Base-by-base conservation (phyloP, 106 monocot genomes). In the Triglochin maritima region DNA sequence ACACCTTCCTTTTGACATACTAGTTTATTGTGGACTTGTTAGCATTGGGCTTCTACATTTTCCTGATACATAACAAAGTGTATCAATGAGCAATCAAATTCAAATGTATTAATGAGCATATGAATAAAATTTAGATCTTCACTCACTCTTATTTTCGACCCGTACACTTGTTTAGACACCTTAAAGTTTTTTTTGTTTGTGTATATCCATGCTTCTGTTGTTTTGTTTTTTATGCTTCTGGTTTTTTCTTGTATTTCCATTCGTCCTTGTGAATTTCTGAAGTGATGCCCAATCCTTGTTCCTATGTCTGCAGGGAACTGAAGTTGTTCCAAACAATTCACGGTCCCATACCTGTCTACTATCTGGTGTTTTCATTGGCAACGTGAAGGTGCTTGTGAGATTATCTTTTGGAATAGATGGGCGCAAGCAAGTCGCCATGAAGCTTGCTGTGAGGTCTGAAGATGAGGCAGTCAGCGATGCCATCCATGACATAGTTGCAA, bases 401-500 rank as follows among this genome's bases (percentile, higher is more conserved):
- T n/a, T 93, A 13, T 81, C 85, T 56, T 88, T 93, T 43, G 93
- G 93, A 16, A 77, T 93, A 8, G 88, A 88, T 51, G 88, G 83
- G 58, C 78, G 76, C 17, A 93, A 83, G 67, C 86, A 93, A 70
- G 85, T 93, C 42, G 93, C 88, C 3, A 93, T 93, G 93, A 93
- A 93, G 59, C 88, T 93, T 50, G 85, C 81, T 0, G 93, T 93
- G 14, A 83, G 93, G 78, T 88, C 93, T 7, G 93, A 88, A 41
- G 88, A 83, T 60, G 72, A 60, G 14, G 74, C 77, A 7, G 62
- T 88, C 63, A 93, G 88, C 71, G 93, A 85, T 8, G 73, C 73
- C 2, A 86, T 93, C 71, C 93, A 93, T 69, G 86, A 86, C 72
- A 88, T 93, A 48, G 81, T 93, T 15, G 81, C 83, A 14, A 82